Percentiles rank a stretch among this genome's conserved stretches.
Evolutionary conservation across 768 basidiomycete species (phyloP).

Genomic region (Boletus vinaceobasis): DNA sequence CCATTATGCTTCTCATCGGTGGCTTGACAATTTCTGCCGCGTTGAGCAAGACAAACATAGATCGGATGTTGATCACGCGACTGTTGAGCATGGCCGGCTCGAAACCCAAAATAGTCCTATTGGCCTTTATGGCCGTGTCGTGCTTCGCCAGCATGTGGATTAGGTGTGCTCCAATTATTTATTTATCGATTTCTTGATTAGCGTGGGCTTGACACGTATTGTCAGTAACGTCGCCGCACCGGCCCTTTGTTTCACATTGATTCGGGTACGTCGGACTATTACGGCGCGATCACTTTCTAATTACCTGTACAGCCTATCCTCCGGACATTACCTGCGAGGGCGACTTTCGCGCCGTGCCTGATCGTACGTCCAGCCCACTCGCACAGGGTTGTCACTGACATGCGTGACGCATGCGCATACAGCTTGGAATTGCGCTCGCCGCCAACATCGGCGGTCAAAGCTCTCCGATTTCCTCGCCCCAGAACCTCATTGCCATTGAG

Average conservation of each 20-base stretch:
- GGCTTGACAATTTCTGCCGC: slow-evolving; percentile 98
- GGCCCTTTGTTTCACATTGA: slow-evolving; percentile 93
- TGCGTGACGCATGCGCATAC: slow-evolving; percentile 25
- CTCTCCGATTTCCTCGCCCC: slow-evolving; percentile 96
- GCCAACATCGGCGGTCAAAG: slow-evolving; percentile 98
- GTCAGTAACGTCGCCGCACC: slow-evolving; percentile 93
- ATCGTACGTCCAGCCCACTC: slow-evolving; percentile 56
- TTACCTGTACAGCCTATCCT: slow-evolving; percentile 72
- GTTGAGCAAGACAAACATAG: slow-evolving; percentile 92
- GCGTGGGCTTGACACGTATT: slow-evolving; percentile 3
- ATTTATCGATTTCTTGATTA: neutral
- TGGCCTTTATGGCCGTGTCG: slow-evolving; percentile 93
- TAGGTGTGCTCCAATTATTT: slow-evolving; percentile 47
- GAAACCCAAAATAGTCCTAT: slow-evolving; percentile 77
- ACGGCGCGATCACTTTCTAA: neutral
- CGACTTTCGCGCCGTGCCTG: slow-evolving; percentile 84
- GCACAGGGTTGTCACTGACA: neutral
- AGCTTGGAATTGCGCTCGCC: slow-evolving; percentile 97
- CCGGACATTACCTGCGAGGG: slow-evolving; percentile 81
- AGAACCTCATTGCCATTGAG: slow-evolving; percentile 91
- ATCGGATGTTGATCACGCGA: slow-evolving; percentile 85
- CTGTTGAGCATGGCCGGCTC: slow-evolving; percentile 90
- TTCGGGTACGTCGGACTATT: slow-evolving; percentile 58
- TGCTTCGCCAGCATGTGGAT: slow-evolving; percentile 99
- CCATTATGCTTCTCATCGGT: slow-evolving; percentile 96